Evolutionary conservation across 768 basidiomycete genomes (phyloP).

Genomic region (Tremella yokohamensis): DNA sequence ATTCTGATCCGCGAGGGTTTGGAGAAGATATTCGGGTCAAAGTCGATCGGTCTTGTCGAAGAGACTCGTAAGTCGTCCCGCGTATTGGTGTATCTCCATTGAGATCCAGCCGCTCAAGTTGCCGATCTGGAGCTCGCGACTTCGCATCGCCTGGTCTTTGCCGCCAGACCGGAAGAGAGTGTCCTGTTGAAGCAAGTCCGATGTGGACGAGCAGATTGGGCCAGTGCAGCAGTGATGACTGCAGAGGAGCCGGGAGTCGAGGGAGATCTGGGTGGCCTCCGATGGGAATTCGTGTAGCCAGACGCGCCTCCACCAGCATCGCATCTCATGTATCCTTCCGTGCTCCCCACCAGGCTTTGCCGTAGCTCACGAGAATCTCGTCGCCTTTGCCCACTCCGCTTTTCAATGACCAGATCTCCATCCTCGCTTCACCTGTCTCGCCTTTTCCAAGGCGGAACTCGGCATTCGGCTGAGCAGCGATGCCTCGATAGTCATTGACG

Average conservation of each 20-base stretch:
- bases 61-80: conserved; percentile 7
- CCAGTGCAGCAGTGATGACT: conserved; percentile 7
- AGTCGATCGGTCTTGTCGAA: conserved; percentile 23
- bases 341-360: conserved; percentile 76
- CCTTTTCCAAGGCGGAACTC: conserved; percentile 42
- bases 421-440: conserved; percentile 59
- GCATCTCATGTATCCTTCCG: conserved; percentile 45
- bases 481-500: conserved; percentile 83
- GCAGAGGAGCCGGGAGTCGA: conserved; percentile 12
- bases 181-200: conserved; percentile 1
- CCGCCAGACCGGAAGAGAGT: background rate
- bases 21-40: conserved; percentile 24
- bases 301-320: conserved; percentile 1
- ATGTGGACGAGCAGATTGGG: conserved; percentile 26
- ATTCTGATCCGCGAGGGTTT: conserved; percentile 25
- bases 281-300: conserved; percentile 16
- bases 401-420: conserved; percentile 65
- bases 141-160: background rate
- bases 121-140: background rate
- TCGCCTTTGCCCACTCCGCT: conserved; percentile 68
- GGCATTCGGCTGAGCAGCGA: conserved; percentile 51
- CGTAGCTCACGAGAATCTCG: conserved; percentile 83
- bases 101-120: background rate
- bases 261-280: conserved; percentile 26
- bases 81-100: conserved; percentile 3